A percentile compares a stretch with the other conserved stretches of the same genome.
phyloP scores from a whole-genome alignment of 73 alveolate genomes.

The Paramecium tetraurelia region DNA sequence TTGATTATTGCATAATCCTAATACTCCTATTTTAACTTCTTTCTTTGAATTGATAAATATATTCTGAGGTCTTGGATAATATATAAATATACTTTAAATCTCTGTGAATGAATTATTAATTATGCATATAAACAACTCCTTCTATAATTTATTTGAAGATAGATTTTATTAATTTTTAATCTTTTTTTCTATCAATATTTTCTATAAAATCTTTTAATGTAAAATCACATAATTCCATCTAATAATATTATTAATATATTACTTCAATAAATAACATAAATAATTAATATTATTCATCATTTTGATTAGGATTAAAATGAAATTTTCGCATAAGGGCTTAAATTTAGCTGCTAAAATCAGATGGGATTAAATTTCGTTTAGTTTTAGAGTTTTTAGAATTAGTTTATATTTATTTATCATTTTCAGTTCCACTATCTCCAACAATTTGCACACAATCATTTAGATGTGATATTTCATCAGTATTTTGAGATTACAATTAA shows the following conservation, averaged over 20 bases:
- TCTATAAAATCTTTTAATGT: slow-evolving; percentile 50
- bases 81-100: slow-evolving; percentile 10
- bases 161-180: background rate
- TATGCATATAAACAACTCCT: slow-evolving; percentile 29
- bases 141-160: background rate
- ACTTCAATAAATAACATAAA: slow-evolving; percentile 10
- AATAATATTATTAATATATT: background rate
- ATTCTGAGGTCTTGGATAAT: slow-evolving; percentile 11
- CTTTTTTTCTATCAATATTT: background rate
- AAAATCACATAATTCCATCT: slow-evolving; percentile 41
- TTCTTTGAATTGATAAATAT: slow-evolving; percentile 10
- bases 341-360: background rate
- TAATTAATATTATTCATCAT: background rate
- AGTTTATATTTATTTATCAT: background rate
- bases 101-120: background rate
- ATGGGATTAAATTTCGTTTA: background rate
- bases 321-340: background rate
- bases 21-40: slow-evolving; percentile 40
- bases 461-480: background rate
- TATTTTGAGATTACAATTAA: background rate
- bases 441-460: background rate
- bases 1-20: background rate
- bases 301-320: background rate
- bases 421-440: background rate
- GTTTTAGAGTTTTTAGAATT: background rate